phyloP scores from a whole-genome alignment of 2,329 filamentous ascomycete species.

The Penicillium sp. region DNA sequence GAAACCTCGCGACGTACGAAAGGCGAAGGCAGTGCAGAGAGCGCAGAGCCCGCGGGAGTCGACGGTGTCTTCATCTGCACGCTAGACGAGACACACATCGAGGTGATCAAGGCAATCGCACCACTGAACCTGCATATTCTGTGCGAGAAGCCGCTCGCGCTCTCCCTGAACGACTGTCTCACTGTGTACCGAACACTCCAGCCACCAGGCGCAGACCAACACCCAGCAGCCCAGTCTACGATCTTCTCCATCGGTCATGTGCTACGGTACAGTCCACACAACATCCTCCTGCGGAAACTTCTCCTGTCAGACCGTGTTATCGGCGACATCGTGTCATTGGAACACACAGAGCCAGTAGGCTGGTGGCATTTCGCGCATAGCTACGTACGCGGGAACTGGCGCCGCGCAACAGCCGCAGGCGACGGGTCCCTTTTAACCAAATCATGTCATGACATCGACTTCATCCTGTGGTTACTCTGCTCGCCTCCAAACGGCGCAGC shows the following conservation, averaged over 20 bases:
- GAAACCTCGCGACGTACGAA: constrained; percentile 54
- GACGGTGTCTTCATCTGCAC: constrained; percentile 69
- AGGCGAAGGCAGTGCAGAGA: constrained; percentile 31
- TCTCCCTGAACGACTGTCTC: constrained; percentile 71
- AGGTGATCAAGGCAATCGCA: constrained; percentile 70
- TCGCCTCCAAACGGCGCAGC: constrained; percentile 51
- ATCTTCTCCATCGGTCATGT: constrained; percentile 94
- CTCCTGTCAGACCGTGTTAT: constrained; percentile 69
- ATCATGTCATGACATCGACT: constrained; percentile 92
- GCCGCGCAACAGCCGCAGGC: constrained; percentile 68
- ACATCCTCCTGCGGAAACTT: constrained; percentile 73
- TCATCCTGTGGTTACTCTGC: constrained; percentile 84
- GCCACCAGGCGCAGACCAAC: constrained; percentile 16
- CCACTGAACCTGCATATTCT: constrained; percentile 71
- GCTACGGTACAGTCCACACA: constrained; percentile 86
- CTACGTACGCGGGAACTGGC: constrained; percentile 91
- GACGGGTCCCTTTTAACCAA: constrained; percentile 80
- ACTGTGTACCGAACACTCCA: constrained; percentile 53
- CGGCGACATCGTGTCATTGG: constrained; percentile 77
- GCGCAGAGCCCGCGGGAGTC: constrained; percentile 49
- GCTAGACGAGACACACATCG: constrained; percentile 80
- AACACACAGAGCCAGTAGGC: constrained; percentile 90
- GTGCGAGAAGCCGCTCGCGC: constrained; percentile 91
- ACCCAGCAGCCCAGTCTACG: constrained; percentile 27
- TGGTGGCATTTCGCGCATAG: constrained; percentile 95